Evolutionary conservation across 441 rosid species (phyloP), one percentile per base, ranked within the genome.

Genomic region (Omphalea diandra): DNA sequence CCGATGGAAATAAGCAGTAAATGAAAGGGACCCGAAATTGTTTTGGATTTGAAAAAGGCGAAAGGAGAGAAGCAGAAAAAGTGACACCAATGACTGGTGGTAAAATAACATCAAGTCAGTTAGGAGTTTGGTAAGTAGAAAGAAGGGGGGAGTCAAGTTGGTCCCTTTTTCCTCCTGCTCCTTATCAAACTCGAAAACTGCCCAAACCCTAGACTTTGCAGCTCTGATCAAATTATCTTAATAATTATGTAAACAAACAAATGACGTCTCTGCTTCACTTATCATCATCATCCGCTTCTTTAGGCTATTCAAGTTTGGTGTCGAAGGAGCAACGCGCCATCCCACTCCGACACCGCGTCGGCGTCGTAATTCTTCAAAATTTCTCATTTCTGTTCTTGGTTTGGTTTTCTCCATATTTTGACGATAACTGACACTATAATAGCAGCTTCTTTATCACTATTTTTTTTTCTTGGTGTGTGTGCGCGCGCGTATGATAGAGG

Each of bases 241-340:
- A 0, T 11, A 26, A 57, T 24, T 24, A n/a, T n/a, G n/a, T n/a
- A n/a, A n/a, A n/a, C n/a, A n/a, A n/a, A n/a, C n/a, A n/a, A 17
- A 88, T 86, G 94, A 79, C 82, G 38, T 79, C 85, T 69, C 77
- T 83, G 69, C 76, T 86, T 70, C 81, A 75, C 54, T 76, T 61
- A n/a, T 69, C 72, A 4, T 6, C 71, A 8, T 5, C 77, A 1
- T 56, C 78, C 31, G 9, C 77, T 72, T 70, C 77, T 1, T 61
- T 77, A 49, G 38, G 12, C 40, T 71, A 76, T 67, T 49, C 82
- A 59, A 26, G 75, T 70, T 31, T 61, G 76, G 26, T 58, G 68
- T 7, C 68, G 54, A 64, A 38, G 32, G 60, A 69, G 72, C 69
- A 76, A 56, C 43, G 65, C 62, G n/a, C n/a, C n/a, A 73, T 63